Percentiles rank a stretch among this genome's conserved stretches.
Conservation (phyloP, 169 alveolate genomes). For the Condylostoma magnum region DNA sequence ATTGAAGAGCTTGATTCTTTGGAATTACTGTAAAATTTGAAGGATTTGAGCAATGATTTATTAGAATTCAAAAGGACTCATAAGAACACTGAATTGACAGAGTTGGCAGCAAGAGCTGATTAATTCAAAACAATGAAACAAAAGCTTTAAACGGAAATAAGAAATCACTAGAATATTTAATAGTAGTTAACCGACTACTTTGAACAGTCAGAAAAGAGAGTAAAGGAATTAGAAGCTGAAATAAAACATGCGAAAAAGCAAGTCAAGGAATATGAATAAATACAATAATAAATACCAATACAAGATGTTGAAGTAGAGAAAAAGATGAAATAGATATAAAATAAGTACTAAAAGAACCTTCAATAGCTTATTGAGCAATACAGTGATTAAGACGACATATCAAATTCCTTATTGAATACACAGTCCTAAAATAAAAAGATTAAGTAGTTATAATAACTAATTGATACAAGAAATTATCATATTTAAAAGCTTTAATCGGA, state of each 20-base stretch:
- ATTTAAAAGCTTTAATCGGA: too few relatives aligned
- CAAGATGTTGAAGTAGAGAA: too few relatives aligned
- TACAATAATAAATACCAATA: too few relatives aligned
- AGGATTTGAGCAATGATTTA: neutral
- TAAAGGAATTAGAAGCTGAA: slow-evolving; percentile 50
- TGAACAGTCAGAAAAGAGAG: slow-evolving; percentile 33
- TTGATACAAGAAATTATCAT: too few relatives aligned
- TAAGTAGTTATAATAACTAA: too few relatives aligned
- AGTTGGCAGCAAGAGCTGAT: slow-evolving; percentile 6
- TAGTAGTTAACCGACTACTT: slow-evolving; percentile 55
- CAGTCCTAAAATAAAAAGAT: too few relatives aligned
- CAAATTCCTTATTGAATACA: too few relatives aligned
- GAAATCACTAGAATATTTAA: slow-evolving; percentile 49
- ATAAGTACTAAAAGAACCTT: too few relatives aligned
- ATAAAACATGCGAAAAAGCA: too few relatives aligned
- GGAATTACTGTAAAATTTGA: slow-evolving; percentile 24
- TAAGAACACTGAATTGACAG: neutral
- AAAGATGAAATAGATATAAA: too few relatives aligned
- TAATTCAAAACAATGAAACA: slow-evolving; percentile 47
- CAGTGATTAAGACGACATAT: too few relatives aligned
- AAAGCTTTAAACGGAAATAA: slow-evolving; percentile 50
- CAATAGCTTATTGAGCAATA: too few relatives aligned
- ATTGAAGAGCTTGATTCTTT: slow-evolving; percentile 21
- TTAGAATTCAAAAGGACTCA: neutral
- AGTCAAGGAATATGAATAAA: slow-evolving; percentile 5